Percentiles rank a stretch among this genome's conserved stretches.
phyloP scores from a whole-genome alignment of 257 asterid genomes.

The Jacaranda copaia region DNA sequence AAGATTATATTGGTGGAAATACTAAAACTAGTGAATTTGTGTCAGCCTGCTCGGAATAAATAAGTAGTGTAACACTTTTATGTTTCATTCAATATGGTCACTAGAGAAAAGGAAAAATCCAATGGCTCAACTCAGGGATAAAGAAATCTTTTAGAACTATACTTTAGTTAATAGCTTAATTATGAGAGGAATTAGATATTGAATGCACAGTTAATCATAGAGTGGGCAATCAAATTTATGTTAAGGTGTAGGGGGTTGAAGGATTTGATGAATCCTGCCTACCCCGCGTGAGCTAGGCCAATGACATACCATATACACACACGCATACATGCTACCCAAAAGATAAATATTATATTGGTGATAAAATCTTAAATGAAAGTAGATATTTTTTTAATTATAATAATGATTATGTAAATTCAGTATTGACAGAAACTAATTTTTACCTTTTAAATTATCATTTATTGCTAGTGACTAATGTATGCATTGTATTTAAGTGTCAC shows the following conservation, averaged over 20 bases:
- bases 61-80: background rate
- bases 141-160: background rate
- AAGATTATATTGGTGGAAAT: background rate
- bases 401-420: too few relatives aligned
- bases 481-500: too few relatives aligned
- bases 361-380: too few relatives aligned
- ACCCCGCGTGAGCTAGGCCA: background rate
- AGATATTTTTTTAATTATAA: too few relatives aligned
- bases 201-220: background rate
- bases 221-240: background rate
- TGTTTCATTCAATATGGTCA: background rate
- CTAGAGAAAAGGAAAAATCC: background rate
- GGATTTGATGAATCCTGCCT: conserved; percentile 15
- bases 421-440: too few relatives aligned
- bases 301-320: background rate
- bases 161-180: background rate
- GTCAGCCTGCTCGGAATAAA: background rate
- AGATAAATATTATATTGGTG: too few relatives aligned
- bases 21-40: background rate
- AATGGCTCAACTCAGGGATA: background rate
- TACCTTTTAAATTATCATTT: too few relatives aligned
- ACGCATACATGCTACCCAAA: too few relatives aligned
- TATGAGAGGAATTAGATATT: conserved; percentile 5
- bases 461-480: too few relatives aligned
- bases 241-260: conserved; percentile 10